Evolutionary conservation across 306 rosid species (phyloP).

Genomic region (Vigna mungo): DNA sequence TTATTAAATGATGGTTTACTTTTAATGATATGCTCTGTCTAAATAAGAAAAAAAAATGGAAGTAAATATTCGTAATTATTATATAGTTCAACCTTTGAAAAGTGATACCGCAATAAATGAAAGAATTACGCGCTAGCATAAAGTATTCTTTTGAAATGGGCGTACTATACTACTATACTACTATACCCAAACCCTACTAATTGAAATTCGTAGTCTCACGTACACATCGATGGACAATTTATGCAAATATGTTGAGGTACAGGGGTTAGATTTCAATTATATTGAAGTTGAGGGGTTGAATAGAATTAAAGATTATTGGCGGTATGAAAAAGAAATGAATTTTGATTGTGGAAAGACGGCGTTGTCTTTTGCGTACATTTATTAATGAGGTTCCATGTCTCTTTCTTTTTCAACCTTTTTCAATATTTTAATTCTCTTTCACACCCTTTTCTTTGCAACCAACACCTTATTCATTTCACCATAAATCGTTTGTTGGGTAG

Average conservation of each 20-base stretch:
- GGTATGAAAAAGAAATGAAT: background rate
- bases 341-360: conserved; percentile 16
- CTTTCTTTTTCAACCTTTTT: conserved; percentile 37
- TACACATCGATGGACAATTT: too few relatives aligned
- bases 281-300: background rate
- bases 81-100: too few relatives aligned
- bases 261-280: conserved; percentile 11
- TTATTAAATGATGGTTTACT: too few relatives aligned
- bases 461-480: background rate
- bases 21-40: too few relatives aligned
- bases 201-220: too few relatives aligned
- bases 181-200: too few relatives aligned
- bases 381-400: conserved; percentile 27
- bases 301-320: background rate
- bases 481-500: conserved; percentile 4
- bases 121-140: too few relatives aligned
- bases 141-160: too few relatives aligned
- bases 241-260: background rate
- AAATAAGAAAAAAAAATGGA: too few relatives aligned
- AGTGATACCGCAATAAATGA: too few relatives aligned
- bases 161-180: too few relatives aligned
- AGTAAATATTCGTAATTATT: too few relatives aligned
- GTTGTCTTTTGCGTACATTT: conserved; percentile 25
- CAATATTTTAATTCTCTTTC: conserved; percentile 31
- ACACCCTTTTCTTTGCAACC: background rate